phyloP scores from a whole-genome alignment of 139 green algal genomes.

The Coccomyxa sp. region DNA sequence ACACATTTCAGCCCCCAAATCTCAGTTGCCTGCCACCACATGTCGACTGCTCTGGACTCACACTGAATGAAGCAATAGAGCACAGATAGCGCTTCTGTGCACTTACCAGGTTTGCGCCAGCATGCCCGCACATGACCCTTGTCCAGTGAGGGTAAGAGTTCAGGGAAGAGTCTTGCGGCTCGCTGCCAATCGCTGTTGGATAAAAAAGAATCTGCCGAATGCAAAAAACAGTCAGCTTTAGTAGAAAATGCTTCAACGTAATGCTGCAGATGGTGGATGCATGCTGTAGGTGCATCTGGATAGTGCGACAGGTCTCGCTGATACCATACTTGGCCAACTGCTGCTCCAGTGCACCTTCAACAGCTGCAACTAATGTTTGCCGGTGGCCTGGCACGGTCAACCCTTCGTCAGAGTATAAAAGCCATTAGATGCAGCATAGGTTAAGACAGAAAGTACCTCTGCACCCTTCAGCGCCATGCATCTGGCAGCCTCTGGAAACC shows the following conservation, averaged over 20 bases:
- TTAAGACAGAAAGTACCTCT: slow-evolving; percentile 43
- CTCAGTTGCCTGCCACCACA: neutral
- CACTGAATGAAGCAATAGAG: neutral
- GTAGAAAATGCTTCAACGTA: neutral
- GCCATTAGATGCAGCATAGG: too few relatives aligned
- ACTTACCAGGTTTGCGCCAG: slow-evolving; percentile 58
- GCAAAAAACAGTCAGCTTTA: neutral
- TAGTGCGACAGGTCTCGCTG: too few relatives aligned
- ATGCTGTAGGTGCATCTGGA: too few relatives aligned
- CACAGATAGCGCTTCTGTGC: neutral
- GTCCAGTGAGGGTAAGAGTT: slow-evolving; percentile 62
- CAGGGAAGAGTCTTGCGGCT: slow-evolving; percentile 47
- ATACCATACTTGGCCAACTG: too few relatives aligned
- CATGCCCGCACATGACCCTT: slow-evolving; percentile 59
- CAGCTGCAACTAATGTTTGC: too few relatives aligned
- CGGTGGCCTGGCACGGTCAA: too few relatives aligned
- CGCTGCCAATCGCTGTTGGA: slow-evolving; percentile 66
- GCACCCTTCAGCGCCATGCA: slow-evolving; percentile 53
- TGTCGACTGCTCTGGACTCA: too few relatives aligned
- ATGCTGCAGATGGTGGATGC: neutral
- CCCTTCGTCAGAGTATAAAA: too few relatives aligned
- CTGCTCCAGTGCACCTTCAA: too few relatives aligned
- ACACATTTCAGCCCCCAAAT: neutral
- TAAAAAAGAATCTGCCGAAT: slow-evolving; percentile 58
- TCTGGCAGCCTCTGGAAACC: slow-evolving; percentile 67